Conservation (phyloP, 371 early-diverging fungal species). For the Rhizopus stolonifer region DNA sequence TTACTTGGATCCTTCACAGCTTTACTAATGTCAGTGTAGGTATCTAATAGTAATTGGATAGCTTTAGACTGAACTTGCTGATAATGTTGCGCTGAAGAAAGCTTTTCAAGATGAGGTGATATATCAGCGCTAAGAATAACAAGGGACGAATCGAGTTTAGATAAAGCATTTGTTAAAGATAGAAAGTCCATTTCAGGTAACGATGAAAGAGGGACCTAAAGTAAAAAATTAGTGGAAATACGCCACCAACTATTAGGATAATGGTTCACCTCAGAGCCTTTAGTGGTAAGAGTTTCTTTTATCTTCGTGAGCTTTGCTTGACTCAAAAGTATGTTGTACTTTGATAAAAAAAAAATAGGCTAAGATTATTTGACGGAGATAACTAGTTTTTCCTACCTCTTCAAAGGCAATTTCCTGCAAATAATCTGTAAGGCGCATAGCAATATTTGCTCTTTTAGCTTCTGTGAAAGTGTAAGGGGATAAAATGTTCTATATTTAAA, state of each 20-base stretch:
- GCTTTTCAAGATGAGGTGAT: conserved; percentile 47
- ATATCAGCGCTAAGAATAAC: conserved; percentile 49
- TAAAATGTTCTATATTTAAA: conserved; percentile 18
- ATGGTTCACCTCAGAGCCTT: conserved; percentile 35
- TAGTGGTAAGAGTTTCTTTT: conserved; percentile 32
- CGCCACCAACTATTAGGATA: neutral
- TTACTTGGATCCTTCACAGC: conserved; percentile 67
- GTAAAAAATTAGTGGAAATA: neutral
- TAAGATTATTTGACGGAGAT: neutral
- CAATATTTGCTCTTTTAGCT: conserved; percentile 30
- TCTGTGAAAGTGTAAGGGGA: conserved; percentile 36
- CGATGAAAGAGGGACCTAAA: conserved; percentile 60
- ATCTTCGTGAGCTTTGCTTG: conserved; percentile 50
- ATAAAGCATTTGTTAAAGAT: conserved; percentile 53
- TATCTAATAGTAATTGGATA: conserved; percentile 58
- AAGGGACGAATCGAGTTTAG: conserved; percentile 69
- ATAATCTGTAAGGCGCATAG: conserved; percentile 26
- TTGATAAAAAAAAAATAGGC: neutral
- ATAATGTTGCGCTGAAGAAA: conserved; percentile 43
- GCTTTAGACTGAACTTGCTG: conserved; percentile 42
- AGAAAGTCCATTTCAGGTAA: conserved; percentile 58
- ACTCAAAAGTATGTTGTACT: conserved; percentile 36
- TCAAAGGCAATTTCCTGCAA: conserved; percentile 37
- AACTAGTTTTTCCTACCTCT: conserved; percentile 28
- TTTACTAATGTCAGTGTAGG: conserved; percentile 59